Base-by-base conservation (phyloP, 2,329 filamentous ascomycete species). In the Trematosphaeria pertusa region DNA sequence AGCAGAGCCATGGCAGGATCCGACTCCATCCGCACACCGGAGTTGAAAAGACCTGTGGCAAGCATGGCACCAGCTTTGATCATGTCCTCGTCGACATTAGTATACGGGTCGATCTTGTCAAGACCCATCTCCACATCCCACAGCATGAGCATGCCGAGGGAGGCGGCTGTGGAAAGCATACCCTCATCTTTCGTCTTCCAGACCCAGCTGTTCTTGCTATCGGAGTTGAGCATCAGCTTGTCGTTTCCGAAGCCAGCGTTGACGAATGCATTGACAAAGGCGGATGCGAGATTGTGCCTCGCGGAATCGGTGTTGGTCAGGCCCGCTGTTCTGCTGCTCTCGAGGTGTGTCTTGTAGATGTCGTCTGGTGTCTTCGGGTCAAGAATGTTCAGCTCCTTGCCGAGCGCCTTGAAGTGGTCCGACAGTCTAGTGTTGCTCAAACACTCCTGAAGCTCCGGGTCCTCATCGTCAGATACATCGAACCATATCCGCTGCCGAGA, bases 181-280 rank as follows among this genome's bases (percentile, higher is more conserved):
- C 94, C 94, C 65, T 97, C 92, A 32, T 95, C 91, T 75, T 99
- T 99, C 15, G 95, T 97, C 79, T 97, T 99, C 91, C 91, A 99
- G 4, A 99, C 90, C 93, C 94, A 99, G 54, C 88, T 89, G 62
- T 88, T 87, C 77, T 96, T 95, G 48, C 71, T 74, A 24, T 89
- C 87, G 15, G 94, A 88, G 32, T 91, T 87, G 47, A 97, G 79
- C 93, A 99, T 97, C 84, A 99, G 88, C 80, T 97, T 97, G 73
- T 99, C 94, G 47, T 92, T 89, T 33, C 91, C 89, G 62, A 91
- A 99, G 22, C 94, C 94, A 42, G 94, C 92, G 61, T 99, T 99
- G 53, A 94, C 91, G 65, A 99, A 97, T 0, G 89, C 90, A 67
- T 99, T 99, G 56, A 99, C 95, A 60, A 99, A 97, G 3, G 88